These are phyloP conservation scores for Lachancea lanzarotensis DNA, from an alignment of 805 yeast genomes.

Conservation along the genomic window DNA sequence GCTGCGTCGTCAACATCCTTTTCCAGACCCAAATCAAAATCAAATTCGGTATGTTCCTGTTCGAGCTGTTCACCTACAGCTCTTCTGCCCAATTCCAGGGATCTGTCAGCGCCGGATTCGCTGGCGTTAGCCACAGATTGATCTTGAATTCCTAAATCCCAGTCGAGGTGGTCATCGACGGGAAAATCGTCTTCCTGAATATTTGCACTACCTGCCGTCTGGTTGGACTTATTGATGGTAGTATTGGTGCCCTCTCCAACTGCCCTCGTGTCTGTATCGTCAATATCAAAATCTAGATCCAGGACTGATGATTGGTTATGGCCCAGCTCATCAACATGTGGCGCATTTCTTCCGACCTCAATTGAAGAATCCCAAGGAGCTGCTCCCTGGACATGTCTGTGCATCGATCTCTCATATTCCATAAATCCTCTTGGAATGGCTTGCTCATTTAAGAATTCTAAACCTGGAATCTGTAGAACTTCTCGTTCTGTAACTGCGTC, in stretches of 20 bases:
- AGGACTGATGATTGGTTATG: constrained; percentile 18
- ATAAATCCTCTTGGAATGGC: constrained; percentile 13
- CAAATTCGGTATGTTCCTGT: constrained; percentile 39
- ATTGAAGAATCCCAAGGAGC: constrained; percentile 28
- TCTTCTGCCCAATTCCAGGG: constrained; percentile 64
- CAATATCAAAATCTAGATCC: constrained; percentile 33
- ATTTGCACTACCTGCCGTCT: constrained; percentile 3
- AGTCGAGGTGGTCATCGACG: constrained; percentile 24
- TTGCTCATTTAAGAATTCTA: constrained; percentile 28
- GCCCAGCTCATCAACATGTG: constrained; percentile 19
- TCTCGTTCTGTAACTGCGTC: constrained; percentile 79
- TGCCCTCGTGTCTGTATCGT: constrained; percentile 14
- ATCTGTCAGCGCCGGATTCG: constrained; percentile 40
- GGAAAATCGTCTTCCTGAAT: constrained; percentile 9
- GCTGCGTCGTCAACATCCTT: constrained; percentile 29
- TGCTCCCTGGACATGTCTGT: constrained; percentile 30
- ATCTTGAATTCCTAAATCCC: constrained; percentile 28
- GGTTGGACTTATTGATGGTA: constrained; percentile 1
- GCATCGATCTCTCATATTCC: constrained; percentile 17
- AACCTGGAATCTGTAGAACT: constrained; percentile 59
- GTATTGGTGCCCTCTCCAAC: constrained; percentile 25
- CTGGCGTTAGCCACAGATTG: constrained; percentile 6
- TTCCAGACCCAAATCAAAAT: constrained; percentile 46
- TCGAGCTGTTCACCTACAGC: constrained; percentile 24
- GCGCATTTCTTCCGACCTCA: constrained; percentile 29